Evolutionary conservation across 257 asterid genomes (phyloP), one percentile per base, ranked within the genome.

Genomic region (Solanum ossicruentum): DNA sequence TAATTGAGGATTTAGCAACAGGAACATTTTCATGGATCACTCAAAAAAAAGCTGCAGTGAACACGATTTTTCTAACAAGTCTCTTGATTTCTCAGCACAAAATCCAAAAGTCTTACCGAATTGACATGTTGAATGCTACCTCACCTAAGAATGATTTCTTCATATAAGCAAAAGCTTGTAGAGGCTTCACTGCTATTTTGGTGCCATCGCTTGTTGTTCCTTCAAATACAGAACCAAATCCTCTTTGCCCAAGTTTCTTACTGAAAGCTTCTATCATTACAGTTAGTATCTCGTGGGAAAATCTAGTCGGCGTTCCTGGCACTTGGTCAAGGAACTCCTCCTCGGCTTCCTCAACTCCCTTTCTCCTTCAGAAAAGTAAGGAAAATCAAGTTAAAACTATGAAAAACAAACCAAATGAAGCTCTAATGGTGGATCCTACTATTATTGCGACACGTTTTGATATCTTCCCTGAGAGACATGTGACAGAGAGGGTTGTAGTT

Each of bases 291-390:
- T 83, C 83, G 3, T 85, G 69, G 21, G 87, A 84, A 56, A 84
- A 88, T 65, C 86, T 83, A 18, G 73, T 17, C 18, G 91, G 89
- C 85, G 78, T 45, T 43, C 89, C 91, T 8, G 85, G 85, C 32
- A 86, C 58, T 2, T 85, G 58, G 43, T 66, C 84, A 18, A 83
- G 23, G 23, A 82, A 75, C 52, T 83, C 85, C 61, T 28, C 79
- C 17, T 83, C 87, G 0, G 6, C 77, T 56, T 84, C 83, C 17
- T 66, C 21, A 2, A 10, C 0, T 7, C 10, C 70, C 12, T 49
- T 41, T 2, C 4, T 41, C 16, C 70, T 32, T 49, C 26, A 67
- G 65, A 10, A 73, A 80, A 49, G 5, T 17, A 28, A 26, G 23
- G 28, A 15, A 21, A 87, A 1, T 43, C 69, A 57, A 67, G 21